These are phyloP conservation scores for Paramarasmius palmivorus DNA, from an alignment of 1,284 basidiomycete species.

Conservation along the genomic window DNA sequence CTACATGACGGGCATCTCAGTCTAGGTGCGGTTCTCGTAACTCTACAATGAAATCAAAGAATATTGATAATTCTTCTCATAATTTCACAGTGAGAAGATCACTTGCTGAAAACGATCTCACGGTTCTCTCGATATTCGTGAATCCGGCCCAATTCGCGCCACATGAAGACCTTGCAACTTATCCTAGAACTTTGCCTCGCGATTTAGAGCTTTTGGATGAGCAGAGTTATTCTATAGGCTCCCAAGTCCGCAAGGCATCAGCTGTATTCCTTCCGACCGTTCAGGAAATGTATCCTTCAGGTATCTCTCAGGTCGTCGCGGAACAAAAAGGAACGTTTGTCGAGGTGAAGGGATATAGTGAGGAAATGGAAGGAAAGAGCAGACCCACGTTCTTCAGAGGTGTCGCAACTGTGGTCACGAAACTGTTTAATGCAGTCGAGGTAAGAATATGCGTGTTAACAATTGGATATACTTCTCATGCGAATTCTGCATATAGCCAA, in stretches of 20 bases:
- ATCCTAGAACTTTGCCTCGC: constrained; percentile 81
- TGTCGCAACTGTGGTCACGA: constrained; percentile 93
- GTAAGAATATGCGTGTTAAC: constrained; percentile 40
- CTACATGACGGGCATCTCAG: constrained; percentile 92
- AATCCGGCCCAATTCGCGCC: constrained; percentile 98
- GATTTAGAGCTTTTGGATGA: constrained; percentile 58
- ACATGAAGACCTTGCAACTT: constrained; percentile 89
- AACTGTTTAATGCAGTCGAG: constrained; percentile 92
- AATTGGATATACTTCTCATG: too few relatives aligned
- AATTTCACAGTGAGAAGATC: constrained; percentile 60
- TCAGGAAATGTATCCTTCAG: constrained; percentile 86
- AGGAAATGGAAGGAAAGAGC: constrained; percentile 84
- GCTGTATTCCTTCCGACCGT: constrained; percentile 82
- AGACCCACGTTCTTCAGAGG: constrained; percentile 94
- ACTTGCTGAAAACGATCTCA: constrained; percentile 79
- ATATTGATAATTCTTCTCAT: too few relatives aligned
- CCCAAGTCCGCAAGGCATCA: constrained; percentile 44
- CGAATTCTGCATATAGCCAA: constrained; percentile 75
- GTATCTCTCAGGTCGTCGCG: constrained; percentile 78
- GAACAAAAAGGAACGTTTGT: constrained; percentile 89
- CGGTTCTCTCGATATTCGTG: constrained; percentile 95
- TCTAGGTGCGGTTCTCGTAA: constrained; percentile 59
- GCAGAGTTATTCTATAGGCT: constrained; percentile 24
- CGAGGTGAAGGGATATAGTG: constrained; percentile 84
- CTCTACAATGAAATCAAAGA: background rate